phyloP scores from a whole-genome alignment of 441 rosid genomes.

The Theobroma grandiflorum region DNA sequence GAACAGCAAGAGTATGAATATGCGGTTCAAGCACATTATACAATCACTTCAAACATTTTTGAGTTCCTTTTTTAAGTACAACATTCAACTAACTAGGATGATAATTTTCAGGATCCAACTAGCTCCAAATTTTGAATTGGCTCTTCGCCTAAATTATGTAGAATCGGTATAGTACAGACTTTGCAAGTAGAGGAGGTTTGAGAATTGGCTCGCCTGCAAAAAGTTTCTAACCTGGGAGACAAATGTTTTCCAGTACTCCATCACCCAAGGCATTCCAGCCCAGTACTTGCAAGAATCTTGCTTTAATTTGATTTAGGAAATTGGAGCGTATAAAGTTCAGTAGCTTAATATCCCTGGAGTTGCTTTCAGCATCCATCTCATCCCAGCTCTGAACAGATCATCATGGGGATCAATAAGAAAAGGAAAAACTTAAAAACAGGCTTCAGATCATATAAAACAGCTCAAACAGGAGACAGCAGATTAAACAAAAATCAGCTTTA shows the following conservation, averaged over 20 bases:
- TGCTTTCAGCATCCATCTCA: background rate
- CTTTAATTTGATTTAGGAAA: background rate
- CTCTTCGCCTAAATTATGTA: background rate
- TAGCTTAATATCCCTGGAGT: slow-evolving; percentile 1
- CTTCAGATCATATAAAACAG: background rate
- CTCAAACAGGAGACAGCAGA: background rate
- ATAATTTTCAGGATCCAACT: background rate
- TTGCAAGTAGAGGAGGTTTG: background rate
- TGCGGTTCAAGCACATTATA: background rate
- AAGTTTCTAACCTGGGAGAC: background rate
- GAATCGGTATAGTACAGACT: background rate
- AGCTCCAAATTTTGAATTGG: background rate
- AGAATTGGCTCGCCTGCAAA: background rate
- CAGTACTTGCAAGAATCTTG: background rate
- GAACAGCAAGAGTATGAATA: background rate
- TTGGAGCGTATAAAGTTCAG: background rate
- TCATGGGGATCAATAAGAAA: background rate
- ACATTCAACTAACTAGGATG: background rate
- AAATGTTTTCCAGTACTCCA: background rate
- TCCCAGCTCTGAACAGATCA: slow-evolving; percentile 11
- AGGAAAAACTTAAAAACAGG: background rate
- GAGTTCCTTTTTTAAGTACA: background rate
- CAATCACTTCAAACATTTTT: background rate
- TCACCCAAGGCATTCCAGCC: background rate
- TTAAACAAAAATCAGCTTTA: background rate